These are phyloP conservation scores for Penicillium salamii DNA, from an alignment of 495 filamentous ascomycete species.

Conservation along the genomic window DNA sequence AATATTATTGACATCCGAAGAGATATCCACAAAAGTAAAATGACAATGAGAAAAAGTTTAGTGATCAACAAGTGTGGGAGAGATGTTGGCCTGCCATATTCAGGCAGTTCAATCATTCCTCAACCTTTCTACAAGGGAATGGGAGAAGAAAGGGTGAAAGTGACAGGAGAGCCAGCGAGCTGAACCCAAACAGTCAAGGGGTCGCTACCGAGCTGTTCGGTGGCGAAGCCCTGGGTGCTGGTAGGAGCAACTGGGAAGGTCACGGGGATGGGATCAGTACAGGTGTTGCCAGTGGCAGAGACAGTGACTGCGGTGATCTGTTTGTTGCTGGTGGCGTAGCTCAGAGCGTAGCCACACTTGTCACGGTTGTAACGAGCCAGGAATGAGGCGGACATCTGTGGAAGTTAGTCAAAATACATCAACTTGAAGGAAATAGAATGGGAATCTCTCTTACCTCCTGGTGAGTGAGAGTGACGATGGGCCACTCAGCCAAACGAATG, in stretches of 20 bases:
- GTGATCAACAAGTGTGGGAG: background rate
- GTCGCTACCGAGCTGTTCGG: conserved; percentile 57
- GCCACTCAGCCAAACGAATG: conserved; percentile 56
- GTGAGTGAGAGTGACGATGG: conserved; percentile 53
- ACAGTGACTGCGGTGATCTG: conserved; percentile 53
- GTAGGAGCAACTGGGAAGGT: conserved; percentile 49
- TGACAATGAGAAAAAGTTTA: background rate
- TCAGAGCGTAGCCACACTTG: conserved; percentile 49
- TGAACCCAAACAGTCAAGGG: conserved; percentile 59
- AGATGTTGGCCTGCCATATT: background rate
- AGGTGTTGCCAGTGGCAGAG: conserved; percentile 49
- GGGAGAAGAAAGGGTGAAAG: conserved; percentile 47
- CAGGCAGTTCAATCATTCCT: background rate
- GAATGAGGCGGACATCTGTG: conserved; percentile 49
- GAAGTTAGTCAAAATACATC: background rate
- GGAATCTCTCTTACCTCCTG: conserved; percentile 37
- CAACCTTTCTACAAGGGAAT: conserved; percentile 33
- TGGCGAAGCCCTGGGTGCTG: conserved; percentile 40
- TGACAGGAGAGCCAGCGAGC: conserved; percentile 50
- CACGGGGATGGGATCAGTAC: conserved; percentile 52
- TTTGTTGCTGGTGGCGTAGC: conserved; percentile 39
- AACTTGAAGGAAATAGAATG: background rate
- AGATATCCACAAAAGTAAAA: conserved; percentile 3
- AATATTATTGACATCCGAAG: conserved; percentile 5
- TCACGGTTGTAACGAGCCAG: conserved; percentile 53